phyloP scores from a whole-genome alignment of 2,329 filamentous ascomycete genomes.

The Thielaviopsis ethacetica region DNA sequence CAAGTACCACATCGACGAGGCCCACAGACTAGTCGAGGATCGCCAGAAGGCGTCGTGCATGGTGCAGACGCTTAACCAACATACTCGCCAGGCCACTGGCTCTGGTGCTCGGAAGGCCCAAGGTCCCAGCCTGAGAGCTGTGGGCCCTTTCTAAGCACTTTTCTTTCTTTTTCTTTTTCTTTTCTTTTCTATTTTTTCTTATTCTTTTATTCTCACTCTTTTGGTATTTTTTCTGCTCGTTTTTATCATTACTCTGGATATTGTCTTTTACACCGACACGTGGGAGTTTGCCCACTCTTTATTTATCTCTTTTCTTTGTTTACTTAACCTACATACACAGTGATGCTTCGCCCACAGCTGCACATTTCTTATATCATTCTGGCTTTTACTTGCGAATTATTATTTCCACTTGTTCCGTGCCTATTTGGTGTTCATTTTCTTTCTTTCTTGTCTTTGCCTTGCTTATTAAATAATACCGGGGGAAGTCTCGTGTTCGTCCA shows the following conservation, averaged over 20 bases:
- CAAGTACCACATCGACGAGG: constrained; percentile 47
- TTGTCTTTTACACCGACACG: neutral
- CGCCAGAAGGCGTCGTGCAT: constrained; percentile 53
- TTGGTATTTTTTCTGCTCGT: neutral
- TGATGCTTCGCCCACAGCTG: neutral
- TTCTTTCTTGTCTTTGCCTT: too few species aligned
- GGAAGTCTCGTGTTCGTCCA: too few species aligned
- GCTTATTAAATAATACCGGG: too few species aligned
- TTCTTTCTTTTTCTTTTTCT: neutral
- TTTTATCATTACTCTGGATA: neutral
- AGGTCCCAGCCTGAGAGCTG: neutral
- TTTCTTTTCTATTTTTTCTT: constrained; percentile 1
- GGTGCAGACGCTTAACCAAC: constrained; percentile 40
- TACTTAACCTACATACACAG: neutral
- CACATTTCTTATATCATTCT: neutral
- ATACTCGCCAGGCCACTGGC: neutral
- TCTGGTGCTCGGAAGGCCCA: constrained; percentile 4
- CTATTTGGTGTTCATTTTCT: too few species aligned
- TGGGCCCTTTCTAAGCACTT: neutral
- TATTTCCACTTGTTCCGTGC: too few species aligned
- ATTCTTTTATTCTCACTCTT: constrained; percentile 2
- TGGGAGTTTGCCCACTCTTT: neutral
- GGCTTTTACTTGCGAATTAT: neutral
- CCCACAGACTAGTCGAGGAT: constrained; percentile 53
- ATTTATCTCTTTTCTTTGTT: neutral